These are phyloP conservation scores for Ganoderma meredithae DNA, from an alignment of 1,284 basidiomycete species.

Conservation along the genomic window DNA sequence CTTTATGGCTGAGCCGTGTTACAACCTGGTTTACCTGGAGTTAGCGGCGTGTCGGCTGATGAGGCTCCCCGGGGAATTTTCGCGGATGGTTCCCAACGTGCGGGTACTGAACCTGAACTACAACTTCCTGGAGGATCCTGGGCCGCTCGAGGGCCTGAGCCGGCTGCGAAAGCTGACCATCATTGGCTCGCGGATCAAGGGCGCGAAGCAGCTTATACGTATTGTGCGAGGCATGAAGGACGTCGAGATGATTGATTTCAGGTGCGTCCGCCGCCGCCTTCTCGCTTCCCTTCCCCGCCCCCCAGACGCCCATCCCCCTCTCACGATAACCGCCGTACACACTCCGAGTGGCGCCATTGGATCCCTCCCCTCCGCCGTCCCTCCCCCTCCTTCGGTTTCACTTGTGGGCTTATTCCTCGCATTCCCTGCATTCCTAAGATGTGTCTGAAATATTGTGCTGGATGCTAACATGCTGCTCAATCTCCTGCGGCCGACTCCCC, in stretches of 20 bases:
- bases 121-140: conserved; percentile 86
- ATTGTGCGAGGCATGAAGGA: conserved; percentile 76
- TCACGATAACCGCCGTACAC: conserved; percentile 11
- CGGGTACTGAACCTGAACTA: conserved; percentile 95
- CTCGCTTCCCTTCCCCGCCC: conserved; percentile 8
- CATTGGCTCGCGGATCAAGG: conserved; percentile 84
- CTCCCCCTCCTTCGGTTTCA: background rate
- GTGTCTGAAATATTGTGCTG: conserved; percentile 33
- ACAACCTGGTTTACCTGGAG: conserved; percentile 93
- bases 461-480: conserved; percentile 22
- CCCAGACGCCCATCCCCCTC: conserved; percentile 6
- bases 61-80: conserved; percentile 73
- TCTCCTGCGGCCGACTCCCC: conserved; percentile 11
- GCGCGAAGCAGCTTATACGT: conserved; percentile 73
- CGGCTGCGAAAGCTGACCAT: conserved; percentile 84
- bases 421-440: conserved; percentile 5
- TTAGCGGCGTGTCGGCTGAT: conserved; percentile 90
- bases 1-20: conserved; percentile 72
- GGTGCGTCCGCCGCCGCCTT: conserved; percentile 60
- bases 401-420: background rate
- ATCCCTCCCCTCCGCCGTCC: background rate
- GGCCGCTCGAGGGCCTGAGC: conserved; percentile 73
- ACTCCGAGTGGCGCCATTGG: conserved; percentile 15
- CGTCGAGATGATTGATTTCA: conserved; percentile 89
- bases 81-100: conserved; percentile 81